Percentiles rank a stretch among this genome's conserved stretches.
These are phyloP conservation scores for Saxophila tyrrhenica DNA, from an alignment of 495 filamentous ascomycete genomes.

Conservation along the genomic window DNA sequence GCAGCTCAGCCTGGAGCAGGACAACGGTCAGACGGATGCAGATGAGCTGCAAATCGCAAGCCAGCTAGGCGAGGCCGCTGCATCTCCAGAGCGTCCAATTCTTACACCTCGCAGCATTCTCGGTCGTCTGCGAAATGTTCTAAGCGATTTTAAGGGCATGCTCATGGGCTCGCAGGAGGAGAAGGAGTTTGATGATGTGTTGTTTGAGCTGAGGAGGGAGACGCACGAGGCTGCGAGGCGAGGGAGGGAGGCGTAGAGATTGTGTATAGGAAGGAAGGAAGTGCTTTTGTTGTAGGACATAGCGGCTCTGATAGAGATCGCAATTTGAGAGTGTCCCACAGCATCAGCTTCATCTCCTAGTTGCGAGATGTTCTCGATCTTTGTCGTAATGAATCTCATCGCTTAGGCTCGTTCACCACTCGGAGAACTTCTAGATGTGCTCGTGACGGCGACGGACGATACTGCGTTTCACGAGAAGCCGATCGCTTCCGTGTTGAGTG, in stretches of 20 bases:
- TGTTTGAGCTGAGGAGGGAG: slow-evolving; percentile 25
- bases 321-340: too few species aligned
- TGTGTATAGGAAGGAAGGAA: not conserved
- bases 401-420: not conserved
- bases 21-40: not conserved
- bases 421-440: too few species aligned
- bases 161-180: slow-evolving; percentile 25
- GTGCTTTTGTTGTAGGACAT: not conserved
- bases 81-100: not conserved
- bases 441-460: too few species aligned
- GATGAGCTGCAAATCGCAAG: not conserved
- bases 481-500: too few species aligned
- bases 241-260: slow-evolving; percentile 7
- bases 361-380: too few species aligned
- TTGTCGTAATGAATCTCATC: not conserved
- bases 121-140: slow-evolving; percentile 15
- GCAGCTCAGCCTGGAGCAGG: not conserved
- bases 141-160: slow-evolving; percentile 18
- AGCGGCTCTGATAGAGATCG: not conserved
- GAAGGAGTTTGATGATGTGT: slow-evolving; percentile 27
- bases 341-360: not conserved
- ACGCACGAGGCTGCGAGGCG: slow-evolving; percentile 26
- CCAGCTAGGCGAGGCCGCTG: not conserved
- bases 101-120: slow-evolving; percentile 20
- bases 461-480: too few species aligned